Base-by-base conservation (phyloP, 2,329 filamentous ascomycete genomes). In the Pestalotiopsis sp. region DNA sequence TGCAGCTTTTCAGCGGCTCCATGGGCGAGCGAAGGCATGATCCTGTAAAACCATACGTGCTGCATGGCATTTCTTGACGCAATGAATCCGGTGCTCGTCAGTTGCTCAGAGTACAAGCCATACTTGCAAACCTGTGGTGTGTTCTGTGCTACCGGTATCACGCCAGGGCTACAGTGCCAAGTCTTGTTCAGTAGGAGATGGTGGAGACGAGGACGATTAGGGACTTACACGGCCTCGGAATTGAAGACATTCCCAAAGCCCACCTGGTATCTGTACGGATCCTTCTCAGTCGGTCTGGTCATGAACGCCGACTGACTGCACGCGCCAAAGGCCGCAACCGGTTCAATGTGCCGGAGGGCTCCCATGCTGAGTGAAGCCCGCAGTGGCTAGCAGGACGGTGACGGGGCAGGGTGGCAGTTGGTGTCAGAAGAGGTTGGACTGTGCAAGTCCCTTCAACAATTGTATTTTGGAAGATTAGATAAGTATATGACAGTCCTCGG, bases 31-130 rank as follows among this genome's bases (percentile, higher is more conserved):
- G 75, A 76, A 17, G 77, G 76, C 38, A 73, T 70, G 61, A 77
- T 75, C 52, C 75, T 76, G 61, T 78, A 78, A 63, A 78, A 75
- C 75, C 76, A 77, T n/a, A 76, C 74, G 69, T 77, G 68, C 14
- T 74, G 74, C 45, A 69, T 67, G 1, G 71, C 64, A 12, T 68
- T 70, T 20, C 76, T 69, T 17, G 75, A 69, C 13, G 75, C 69
- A 12, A 76, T 69, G 66, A 78, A 77, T 0, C 74, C 69, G 25
- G 75, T 74, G 49, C 75, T 75, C 62, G 76, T 78, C 38, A 78
- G 68, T 60, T 77, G 76, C 66, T 78, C 76, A 5, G 76, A 74
- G 41, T 75, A 76, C 13, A 78, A 68, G 31, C 73, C 75, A 64
- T 75, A 77, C 49, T 73, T 73, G 66, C 73, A 72, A 39, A 70